Evolutionary conservation across 139 green algal genomes (phyloP), one percentile per base, ranked within the genome.

Genomic region (Coccomyxa sp.): DNA sequence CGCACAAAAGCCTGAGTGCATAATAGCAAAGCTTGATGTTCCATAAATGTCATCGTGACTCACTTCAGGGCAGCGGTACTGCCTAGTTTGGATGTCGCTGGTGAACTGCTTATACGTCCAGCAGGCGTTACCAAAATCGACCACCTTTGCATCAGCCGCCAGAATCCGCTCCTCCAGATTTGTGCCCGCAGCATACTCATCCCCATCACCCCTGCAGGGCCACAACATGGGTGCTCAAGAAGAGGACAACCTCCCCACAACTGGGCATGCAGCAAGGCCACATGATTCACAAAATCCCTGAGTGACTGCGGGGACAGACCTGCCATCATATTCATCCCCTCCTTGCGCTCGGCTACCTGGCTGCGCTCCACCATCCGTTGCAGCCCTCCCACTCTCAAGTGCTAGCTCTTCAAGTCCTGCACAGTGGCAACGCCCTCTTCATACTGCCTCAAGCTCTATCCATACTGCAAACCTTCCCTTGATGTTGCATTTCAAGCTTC

Each of bases 101-200:
- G 96, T 99, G 92, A 99, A 99, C 80, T 99, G 95, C 83, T 96
- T 97, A 91, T 98, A 87, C 16, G 88, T 93, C 97, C 97, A 99
- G 93, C 97, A 99, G 13, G 96, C 97, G 87, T 99, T 99, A 68
- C 97, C 97, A 89, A 99, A 98, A 91, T 99, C 97, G 51, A 99
- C 95, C 7, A 99, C 92, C 90, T 98, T 98, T 86, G 88, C 93
- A 21, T 83, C 51, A 82, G 91, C 83, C 71, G 28, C 18, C 32
- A 87, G 58, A 58, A 94, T 83, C 38, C 88, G 81, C 51, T 86
- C 79, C 82, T 86, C 82, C 32, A 91, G 77, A 23, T 32, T 58
- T 82, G 83, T 79, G 15, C 11, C 58, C 60, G 76, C 0, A 75
- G 87, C 83, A 38, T 76, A 13, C 28, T 74, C 75, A 57, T 74